Evolutionary conservation across 1,284 basidiomycete species (phyloP).

Genomic region (Malassezia furfur): DNA sequence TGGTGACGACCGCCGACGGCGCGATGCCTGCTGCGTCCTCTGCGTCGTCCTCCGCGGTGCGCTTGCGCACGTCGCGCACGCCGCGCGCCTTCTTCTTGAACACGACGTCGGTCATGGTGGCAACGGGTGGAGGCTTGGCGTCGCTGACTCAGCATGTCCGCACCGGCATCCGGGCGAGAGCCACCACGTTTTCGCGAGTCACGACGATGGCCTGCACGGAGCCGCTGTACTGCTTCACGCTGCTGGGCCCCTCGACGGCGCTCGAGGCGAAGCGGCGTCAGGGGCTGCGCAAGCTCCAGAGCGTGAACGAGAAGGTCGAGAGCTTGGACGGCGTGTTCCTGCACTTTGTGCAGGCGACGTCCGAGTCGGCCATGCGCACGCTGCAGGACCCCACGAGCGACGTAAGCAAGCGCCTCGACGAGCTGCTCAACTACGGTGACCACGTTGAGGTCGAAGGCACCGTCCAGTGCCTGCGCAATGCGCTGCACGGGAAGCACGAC

Average conservation of each 20-base stretch:
- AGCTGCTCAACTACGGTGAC: constrained; percentile 80
- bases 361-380: constrained; percentile 52
- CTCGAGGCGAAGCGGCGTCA: constrained; percentile 58
- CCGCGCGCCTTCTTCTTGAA: constrained; percentile 12
- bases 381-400: constrained; percentile 53
- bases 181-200: background rate
- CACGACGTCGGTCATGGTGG: constrained; percentile 15
- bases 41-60: constrained; percentile 1
- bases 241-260: constrained; percentile 48
- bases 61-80: constrained; percentile 15
- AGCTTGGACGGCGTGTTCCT: constrained; percentile 75
- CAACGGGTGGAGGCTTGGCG: background rate
- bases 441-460: constrained; percentile 56
- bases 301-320: constrained; percentile 54
- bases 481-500: constrained; percentile 35
- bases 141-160: background rate
- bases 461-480: constrained; percentile 49
- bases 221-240: constrained; percentile 20
- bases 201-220: background rate
- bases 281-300: constrained; percentile 61
- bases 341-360: constrained; percentile 67
- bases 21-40: constrained; percentile 1
- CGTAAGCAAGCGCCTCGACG: constrained; percentile 58
- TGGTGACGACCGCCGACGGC: constrained; percentile 1
- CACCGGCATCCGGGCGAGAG: background rate